Conservation (phyloP, 768 basidiomycete species). For the Termitomyces sp. region DNA sequence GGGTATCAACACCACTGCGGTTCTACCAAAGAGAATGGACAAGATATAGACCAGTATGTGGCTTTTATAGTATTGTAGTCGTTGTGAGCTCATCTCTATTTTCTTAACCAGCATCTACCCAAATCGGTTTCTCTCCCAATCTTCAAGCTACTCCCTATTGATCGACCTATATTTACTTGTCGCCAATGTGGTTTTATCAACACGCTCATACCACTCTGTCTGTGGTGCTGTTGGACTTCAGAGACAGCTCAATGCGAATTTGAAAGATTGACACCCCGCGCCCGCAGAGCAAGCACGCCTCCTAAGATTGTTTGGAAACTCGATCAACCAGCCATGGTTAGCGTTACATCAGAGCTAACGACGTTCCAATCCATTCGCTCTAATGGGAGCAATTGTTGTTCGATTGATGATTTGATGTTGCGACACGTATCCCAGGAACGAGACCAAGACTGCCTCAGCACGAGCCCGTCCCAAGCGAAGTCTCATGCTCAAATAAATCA, state of each 20-base stretch:
- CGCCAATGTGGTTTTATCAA: conserved; percentile 43
- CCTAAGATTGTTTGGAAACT: conserved; percentile 17
- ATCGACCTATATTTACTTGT: conserved; percentile 44
- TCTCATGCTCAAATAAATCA: background rate
- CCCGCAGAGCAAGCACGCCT: conserved; percentile 30
- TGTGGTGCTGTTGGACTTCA: conserved; percentile 50
- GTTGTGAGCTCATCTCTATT: conserved; percentile 9
- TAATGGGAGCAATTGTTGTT: background rate
- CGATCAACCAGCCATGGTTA: background rate
- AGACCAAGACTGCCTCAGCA: background rate
- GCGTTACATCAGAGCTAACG: background rate
- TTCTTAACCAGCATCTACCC: conserved; percentile 32
- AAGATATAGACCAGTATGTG: conserved; percentile 34
- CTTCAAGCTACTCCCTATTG: conserved; percentile 34
- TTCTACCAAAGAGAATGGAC: conserved; percentile 40
- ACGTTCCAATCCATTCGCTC: background rate
- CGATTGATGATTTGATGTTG: background rate
- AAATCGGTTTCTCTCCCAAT: conserved; percentile 45
- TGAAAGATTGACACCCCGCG: conserved; percentile 34
- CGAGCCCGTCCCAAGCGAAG: background rate
- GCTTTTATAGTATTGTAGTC: background rate
- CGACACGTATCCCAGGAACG: background rate
- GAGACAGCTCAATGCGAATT: conserved; percentile 34
- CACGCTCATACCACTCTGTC: conserved; percentile 44
- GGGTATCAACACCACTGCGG: conserved; percentile 18